Percentiles rank a stretch among this genome's conserved stretches.
Evolutionary conservation across 202 grass and related monocot species (phyloP).

Genomic region (Brachypodium distachyon): DNA sequence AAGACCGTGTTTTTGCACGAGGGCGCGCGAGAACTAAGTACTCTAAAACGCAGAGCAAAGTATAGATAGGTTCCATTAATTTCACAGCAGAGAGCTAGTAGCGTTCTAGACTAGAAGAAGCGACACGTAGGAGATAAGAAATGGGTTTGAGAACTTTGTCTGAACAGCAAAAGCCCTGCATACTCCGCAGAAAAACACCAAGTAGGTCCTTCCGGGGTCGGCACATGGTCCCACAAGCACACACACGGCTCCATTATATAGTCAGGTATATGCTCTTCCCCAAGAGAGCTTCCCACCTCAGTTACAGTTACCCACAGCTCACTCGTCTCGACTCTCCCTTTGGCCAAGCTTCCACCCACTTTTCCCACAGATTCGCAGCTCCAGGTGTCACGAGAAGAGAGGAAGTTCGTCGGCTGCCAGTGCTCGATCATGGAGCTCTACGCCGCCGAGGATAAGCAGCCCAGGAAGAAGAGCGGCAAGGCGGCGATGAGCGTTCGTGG

Average conservation of each 20-base stretch:
- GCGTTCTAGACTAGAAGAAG: no score
- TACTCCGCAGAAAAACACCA: constrained; percentile 7
- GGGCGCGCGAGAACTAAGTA: neutral
- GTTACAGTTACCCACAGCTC: neutral
- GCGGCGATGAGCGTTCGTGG: neutral
- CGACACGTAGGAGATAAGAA: constrained; percentile 4
- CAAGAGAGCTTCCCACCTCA: neutral
- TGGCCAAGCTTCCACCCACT: neutral
- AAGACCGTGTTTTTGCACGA: neutral
- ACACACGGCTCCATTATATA: constrained; percentile 21
- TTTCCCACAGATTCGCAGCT: neutral
- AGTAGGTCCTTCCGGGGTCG: constrained; percentile 8
- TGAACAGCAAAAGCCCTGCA: constrained; percentile 33
- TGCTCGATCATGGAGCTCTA: constrained; percentile 36
- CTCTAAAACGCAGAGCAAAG: neutral
- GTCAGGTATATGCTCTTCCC: constrained; percentile 5
- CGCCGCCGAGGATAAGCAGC: constrained; percentile 41
- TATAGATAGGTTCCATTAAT: neutral
- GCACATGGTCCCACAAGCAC: neutral
- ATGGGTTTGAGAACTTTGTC: neutral
- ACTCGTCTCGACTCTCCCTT: neutral
- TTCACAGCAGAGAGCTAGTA: neutral
- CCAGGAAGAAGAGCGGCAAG: constrained; percentile 42
- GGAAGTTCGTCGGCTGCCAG: no score
- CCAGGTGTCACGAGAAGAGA: neutral